Percentiles rank a stretch among this genome's conserved stretches.
Evolutionary conservation across 768 basidiomycete species (phyloP).

Genomic region (Boletellus sp.): DNA sequence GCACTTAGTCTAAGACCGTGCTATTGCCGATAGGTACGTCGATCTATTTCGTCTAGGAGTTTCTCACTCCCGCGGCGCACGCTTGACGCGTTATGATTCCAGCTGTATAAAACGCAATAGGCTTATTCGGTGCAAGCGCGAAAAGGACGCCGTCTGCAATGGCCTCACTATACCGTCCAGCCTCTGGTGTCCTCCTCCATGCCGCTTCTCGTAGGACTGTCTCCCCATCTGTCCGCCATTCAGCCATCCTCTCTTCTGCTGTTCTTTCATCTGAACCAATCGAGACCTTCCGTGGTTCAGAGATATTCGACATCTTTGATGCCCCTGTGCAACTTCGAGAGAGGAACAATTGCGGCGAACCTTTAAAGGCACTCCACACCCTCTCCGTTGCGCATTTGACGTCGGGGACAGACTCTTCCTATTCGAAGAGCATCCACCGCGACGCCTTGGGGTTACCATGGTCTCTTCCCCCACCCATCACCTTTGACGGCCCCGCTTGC

Average conservation of each 20-base stretch:
- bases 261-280: slow-evolving; percentile 1
- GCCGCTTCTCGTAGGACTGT: slow-evolving; percentile 6
- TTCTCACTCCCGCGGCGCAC: background rate
- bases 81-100: background rate
- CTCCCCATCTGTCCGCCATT: slow-evolving; percentile 14
- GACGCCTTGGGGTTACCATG: slow-evolving; percentile 17
- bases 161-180: slow-evolving; percentile 12
- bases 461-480: slow-evolving; percentile 42
- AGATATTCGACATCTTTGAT: slow-evolving; percentile 52
- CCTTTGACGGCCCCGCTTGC: slow-evolving; percentile 50
- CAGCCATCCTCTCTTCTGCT: slow-evolving; percentile 9
- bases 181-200: slow-evolving; percentile 5
- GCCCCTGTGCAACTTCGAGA: slow-evolving; percentile 41
- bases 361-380: slow-evolving; percentile 6
- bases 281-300: slow-evolving; percentile 19
- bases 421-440: slow-evolving; percentile 1
- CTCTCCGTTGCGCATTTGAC: slow-evolving; percentile 1
- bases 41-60: background rate
- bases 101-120: slow-evolving; percentile 17
- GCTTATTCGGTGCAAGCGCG: background rate
- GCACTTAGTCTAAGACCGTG: slow-evolving; percentile 16
- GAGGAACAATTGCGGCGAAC: slow-evolving; percentile 27
- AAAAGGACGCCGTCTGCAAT: slow-evolving; percentile 5
- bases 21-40: slow-evolving; percentile 15
- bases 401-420: slow-evolving; percentile 8